phyloP scores from a whole-genome alignment of 148 eudicot species.

The Fagopyrum tataricum region DNA sequence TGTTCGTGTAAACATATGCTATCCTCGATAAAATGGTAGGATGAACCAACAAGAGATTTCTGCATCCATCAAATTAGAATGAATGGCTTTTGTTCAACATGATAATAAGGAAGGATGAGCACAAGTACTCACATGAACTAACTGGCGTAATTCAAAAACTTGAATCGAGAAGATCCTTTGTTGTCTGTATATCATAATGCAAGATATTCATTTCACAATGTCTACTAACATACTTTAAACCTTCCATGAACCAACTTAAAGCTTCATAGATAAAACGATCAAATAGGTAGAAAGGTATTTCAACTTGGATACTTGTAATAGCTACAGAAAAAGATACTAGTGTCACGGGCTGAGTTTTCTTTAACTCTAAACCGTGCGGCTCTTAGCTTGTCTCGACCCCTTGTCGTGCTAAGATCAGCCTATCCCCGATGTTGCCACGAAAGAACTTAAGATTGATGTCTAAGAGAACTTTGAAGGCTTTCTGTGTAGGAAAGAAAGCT shows the following conservation, averaged over 20 bases:
- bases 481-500: too few species aligned
- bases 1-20: neutral
- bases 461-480: too few species aligned
- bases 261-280: neutral
- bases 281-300: neutral
- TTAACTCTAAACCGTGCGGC: too few species aligned
- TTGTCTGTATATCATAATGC: slow-evolving; percentile 45
- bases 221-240: neutral
- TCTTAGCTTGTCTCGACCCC: too few species aligned
- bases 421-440: too few species aligned
- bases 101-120: neutral
- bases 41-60: neutral
- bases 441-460: too few species aligned
- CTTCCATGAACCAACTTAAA: neutral
- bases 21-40: neutral
- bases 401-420: too few species aligned
- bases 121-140: neutral
- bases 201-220: neutral
- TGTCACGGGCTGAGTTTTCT: too few species aligned
- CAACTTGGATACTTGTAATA: neutral
- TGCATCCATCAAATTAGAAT: neutral
- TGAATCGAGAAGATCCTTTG: slow-evolving; percentile 87
- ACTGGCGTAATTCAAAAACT: slow-evolving; percentile 60
- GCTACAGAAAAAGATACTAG: neutral
- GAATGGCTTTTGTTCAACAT: neutral